Base-by-base conservation (phyloP, 768 basidiomycete genomes). In the Gloeopeniophorella convolvens region DNA sequence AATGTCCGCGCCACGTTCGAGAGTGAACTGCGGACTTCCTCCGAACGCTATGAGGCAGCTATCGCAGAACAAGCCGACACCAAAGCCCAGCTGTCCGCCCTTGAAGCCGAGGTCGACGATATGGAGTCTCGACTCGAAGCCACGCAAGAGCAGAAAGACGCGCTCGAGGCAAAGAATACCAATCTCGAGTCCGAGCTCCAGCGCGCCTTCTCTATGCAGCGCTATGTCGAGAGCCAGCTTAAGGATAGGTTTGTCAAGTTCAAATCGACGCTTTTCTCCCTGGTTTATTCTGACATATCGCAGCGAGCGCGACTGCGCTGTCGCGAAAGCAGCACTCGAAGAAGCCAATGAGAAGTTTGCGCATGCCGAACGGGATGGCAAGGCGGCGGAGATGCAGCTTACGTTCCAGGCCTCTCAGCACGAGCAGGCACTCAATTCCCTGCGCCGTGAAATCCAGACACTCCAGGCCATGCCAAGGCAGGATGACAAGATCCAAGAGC, bases 371-470 rank as follows among this genome's bases (percentile, higher is more conserved):
- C 59, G 66, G 46, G 72, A 76, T 6, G 70, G 72, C 30, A 82
- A 82, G 58, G 69, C 76, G 9, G 78, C 82, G 0, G 81, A 88
- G 61, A 75, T 85, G 46, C 80, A 79, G 50, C 72, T 86, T 44
- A 77, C 77, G 43, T 66, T 89, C 45, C 80, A 80, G 59, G 67
- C 68, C 18, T 76, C 79, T 7, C 84, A 89, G 48, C 82, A 84
- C 50, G 81, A 82, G 52, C 79, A 85, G 39, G 76, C 79, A 45
- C 70, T 80, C 47, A 60, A 75, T 8, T 73, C 77, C 41, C 71
- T 87, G 27, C 77, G 78, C 36, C 72, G 72, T 2, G 79, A 88
- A 60, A 60, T 89, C 12, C 65, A 71, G 3, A 65, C 69, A 31
- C 67, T 85, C 8, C 73, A 71, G 52, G 70, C 76, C 5, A 72